These are phyloP conservation scores for Talaromyces proteolyticus DNA, from an alignment of 495 filamentous ascomycete genomes.

Conservation along the genomic window DNA sequence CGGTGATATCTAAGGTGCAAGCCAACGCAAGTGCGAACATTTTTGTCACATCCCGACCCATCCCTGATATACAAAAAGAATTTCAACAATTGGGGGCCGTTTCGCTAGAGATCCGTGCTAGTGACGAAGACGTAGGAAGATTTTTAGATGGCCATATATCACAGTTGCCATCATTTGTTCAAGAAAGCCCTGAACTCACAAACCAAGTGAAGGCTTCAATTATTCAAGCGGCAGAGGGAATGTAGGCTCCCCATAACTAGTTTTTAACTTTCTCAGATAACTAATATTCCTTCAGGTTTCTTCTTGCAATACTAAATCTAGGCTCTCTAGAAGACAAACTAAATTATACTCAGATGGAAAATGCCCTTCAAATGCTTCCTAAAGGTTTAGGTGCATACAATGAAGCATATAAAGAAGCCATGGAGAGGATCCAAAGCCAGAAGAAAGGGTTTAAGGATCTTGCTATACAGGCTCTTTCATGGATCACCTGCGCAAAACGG, in stretches of 20 bases:
- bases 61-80: conserved; percentile 7
- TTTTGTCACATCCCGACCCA: conserved; percentile 26
- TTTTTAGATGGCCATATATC: conserved; percentile 18
- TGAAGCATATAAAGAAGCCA: conserved; percentile 6
- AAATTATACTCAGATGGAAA: not conserved
- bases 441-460: conserved; percentile 13
- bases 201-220: conserved; percentile 6
- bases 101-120: conserved; percentile 30
- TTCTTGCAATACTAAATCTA: conserved; percentile 6
- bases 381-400: conserved; percentile 5
- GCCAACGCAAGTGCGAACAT: conserved; percentile 14
- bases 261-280: not conserved
- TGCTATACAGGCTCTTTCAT: conserved; percentile 10
- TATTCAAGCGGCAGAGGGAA: conserved; percentile 5
- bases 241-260: not conserved
- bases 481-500: conserved; percentile 11
- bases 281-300: conserved; percentile 4
- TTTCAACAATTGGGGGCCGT: not conserved
- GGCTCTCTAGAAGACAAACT: conserved; percentile 6
- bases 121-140: conserved; percentile 19
- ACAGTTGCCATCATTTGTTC: conserved; percentile 2
- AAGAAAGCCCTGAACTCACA: not conserved
- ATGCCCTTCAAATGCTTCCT: not conserved
- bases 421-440: conserved; percentile 5
- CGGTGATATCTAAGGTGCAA: conserved; percentile 20